Conservation (phyloP, 2,329 filamentous ascomycete genomes). For the Bimuria novae-zelandiae region DNA sequence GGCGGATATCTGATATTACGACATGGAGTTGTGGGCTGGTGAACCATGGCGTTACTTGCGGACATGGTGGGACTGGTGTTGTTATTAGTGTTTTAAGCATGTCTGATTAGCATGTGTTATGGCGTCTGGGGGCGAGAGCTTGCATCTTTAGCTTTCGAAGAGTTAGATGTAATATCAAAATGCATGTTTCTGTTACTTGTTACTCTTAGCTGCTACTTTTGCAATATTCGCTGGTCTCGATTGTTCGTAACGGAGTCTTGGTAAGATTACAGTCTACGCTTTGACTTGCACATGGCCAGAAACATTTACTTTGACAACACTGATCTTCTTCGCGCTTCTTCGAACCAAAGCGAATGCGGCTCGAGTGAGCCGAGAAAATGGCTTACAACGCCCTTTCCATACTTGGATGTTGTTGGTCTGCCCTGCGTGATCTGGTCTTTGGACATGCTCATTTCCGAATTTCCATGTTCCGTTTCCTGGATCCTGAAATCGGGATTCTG, state of each 20-base stretch:
- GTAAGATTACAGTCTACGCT: too few relatives aligned
- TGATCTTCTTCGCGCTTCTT: too few relatives aligned
- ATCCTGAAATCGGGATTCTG: background rate
- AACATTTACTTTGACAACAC: too few relatives aligned
- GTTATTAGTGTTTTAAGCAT: background rate
- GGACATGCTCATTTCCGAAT: background rate
- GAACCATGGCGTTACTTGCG: background rate
- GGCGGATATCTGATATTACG: constrained; percentile 8
- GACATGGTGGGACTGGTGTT: background rate
- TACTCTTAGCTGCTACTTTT: background rate
- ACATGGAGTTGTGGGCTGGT: constrained; percentile 3
- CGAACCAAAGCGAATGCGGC: too few relatives aligned
- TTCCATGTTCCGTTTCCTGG: background rate
- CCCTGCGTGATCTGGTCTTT: too few relatives aligned
- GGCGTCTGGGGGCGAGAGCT: background rate
- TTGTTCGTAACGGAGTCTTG: too few relatives aligned
- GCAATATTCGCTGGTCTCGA: too few relatives aligned
- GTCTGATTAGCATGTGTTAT: background rate
- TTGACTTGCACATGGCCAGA: too few relatives aligned
- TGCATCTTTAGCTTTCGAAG: background rate
- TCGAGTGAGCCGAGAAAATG: too few relatives aligned
- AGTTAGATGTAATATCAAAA: background rate
- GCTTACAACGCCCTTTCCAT: too few relatives aligned
- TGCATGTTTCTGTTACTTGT: background rate
- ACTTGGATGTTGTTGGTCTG: too few relatives aligned